Evolutionary conservation across 2,329 filamentous ascomycete genomes (phyloP).

Genomic region (Pestalotiopsis sp.): DNA sequence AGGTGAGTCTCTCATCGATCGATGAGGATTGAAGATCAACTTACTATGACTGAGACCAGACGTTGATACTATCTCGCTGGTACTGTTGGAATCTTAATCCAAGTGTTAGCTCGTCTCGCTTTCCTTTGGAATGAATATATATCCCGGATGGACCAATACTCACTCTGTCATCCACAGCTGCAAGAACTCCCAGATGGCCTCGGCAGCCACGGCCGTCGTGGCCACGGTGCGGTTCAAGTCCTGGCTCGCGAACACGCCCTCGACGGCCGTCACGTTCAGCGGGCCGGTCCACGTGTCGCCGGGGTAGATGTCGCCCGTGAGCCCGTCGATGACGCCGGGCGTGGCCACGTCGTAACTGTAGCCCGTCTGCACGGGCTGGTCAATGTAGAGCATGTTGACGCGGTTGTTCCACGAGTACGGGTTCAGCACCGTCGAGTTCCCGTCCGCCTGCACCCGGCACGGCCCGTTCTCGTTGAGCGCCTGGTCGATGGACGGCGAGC

Average conservation of each 20-base stretch:
- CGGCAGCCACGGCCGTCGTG: constrained; percentile 50
- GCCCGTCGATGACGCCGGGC: constrained; percentile 25
- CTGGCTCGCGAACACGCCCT: constrained; percentile 48
- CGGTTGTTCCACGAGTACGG: constrained; percentile 63
- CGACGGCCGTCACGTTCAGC: constrained; percentile 12
- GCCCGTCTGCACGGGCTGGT: constrained; percentile 49
- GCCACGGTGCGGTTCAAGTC: constrained; percentile 44
- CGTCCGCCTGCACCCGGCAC: constrained; percentile 53
- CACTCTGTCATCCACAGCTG: constrained; percentile 55
- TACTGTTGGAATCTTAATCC: constrained; percentile 47
- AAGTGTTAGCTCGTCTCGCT: background rate
- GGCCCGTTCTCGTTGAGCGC: constrained; percentile 53
- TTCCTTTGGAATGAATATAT: background rate
- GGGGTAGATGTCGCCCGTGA: constrained; percentile 13
- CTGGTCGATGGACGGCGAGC: constrained; percentile 55
- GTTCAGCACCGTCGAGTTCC: constrained; percentile 50
- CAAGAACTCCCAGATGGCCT: constrained; percentile 56
- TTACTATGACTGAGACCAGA: constrained; percentile 37
- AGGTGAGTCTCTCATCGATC: background rate
- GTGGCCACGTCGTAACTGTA: constrained; percentile 30
- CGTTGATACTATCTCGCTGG: constrained; percentile 41
- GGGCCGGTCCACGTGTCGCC: constrained; percentile 8
- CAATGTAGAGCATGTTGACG: constrained; percentile 67
- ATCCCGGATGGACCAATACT: background rate
- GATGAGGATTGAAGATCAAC: background rate